Conservation (phyloP, 2,329 filamentous ascomycete species). For the Aspergillus caelatus region DNA sequence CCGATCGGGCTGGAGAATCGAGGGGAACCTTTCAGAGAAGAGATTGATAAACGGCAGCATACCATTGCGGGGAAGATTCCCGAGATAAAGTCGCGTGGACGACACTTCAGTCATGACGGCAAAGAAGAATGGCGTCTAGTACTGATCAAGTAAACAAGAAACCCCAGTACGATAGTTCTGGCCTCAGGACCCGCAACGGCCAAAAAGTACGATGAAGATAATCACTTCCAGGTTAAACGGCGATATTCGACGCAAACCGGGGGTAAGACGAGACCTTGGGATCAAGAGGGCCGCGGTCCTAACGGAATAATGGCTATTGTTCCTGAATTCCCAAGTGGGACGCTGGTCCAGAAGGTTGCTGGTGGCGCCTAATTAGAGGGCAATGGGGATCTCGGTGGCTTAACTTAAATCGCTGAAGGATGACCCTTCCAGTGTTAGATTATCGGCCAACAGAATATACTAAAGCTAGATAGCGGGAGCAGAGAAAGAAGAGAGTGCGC, state of each 20-base stretch:
- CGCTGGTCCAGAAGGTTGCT: slow-evolving; percentile 9
- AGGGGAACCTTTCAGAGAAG: slow-evolving; percentile 26
- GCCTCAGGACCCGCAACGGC: slow-evolving; percentile 5
- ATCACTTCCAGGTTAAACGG: not conserved
- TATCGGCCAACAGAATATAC: not conserved
- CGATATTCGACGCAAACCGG: not conserved
- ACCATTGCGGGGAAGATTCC: slow-evolving; percentile 97
- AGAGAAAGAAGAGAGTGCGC: not conserved
- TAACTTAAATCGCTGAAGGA: slow-evolving; percentile 3
- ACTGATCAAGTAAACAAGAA: slow-evolving; percentile 8
- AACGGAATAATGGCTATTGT: slow-evolving; percentile 7
- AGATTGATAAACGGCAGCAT: slow-evolving; percentile 51
- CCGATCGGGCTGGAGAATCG: slow-evolving; percentile 22
- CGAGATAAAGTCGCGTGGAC: slow-evolving; percentile 92
- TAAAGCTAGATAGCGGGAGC: not conserved
- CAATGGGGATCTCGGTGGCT: slow-evolving; percentile 1
- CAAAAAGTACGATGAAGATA: not conserved
- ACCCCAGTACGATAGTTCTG: slow-evolving; percentile 7
- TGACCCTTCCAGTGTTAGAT: not conserved
- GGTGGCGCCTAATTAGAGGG: slow-evolving; percentile 9
- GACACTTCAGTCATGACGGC: slow-evolving; percentile 79
- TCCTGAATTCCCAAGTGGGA: slow-evolving; percentile 10
- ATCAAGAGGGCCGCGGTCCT: slow-evolving; percentile 9
- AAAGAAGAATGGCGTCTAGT: slow-evolving; percentile 7
- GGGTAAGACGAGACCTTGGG: slow-evolving; percentile 7